Conservation (phyloP, 805 yeast genomes). For the Suhomyces sp. region DNA sequence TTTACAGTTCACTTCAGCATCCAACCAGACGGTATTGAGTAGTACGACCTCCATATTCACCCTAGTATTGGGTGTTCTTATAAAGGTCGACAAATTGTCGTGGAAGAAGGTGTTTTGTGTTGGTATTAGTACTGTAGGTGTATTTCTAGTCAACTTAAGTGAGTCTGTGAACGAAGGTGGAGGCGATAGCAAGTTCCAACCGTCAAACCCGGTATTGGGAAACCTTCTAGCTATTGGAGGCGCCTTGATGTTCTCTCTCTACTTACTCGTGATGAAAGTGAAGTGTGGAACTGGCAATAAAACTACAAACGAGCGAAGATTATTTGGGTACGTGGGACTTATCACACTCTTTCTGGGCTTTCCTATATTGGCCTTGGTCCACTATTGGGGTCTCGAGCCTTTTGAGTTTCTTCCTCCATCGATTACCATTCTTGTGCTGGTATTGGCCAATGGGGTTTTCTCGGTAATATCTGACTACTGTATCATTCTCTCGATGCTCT, state of each 20-base stretch:
- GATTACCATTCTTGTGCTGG: conserved; percentile 27
- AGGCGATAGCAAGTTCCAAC: conserved; percentile 24
- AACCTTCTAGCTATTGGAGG: conserved; percentile 44
- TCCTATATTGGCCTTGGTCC: conserved; percentile 37
- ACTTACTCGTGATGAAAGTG: conserved; percentile 42
- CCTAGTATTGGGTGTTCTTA: conserved; percentile 39
- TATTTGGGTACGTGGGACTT: conserved; percentile 49
- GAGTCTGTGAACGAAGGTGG: conserved; percentile 20
- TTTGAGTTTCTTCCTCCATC: conserved; percentile 43
- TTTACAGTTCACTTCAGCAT: conserved; percentile 49
- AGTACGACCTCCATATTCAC: conserved; percentile 53
- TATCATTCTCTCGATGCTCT: conserved; percentile 48
- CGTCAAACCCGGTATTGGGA: conserved; percentile 43
- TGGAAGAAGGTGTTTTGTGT: conserved; percentile 43
- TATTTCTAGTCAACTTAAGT: conserved; percentile 42
- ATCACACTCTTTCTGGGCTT: conserved; percentile 37
- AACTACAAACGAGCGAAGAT: conserved; percentile 44
- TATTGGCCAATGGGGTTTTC: conserved; percentile 42
- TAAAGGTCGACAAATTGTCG: conserved; percentile 43
- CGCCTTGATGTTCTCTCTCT: conserved; percentile 47
- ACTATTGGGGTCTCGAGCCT: conserved; percentile 37
- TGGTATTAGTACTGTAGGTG: conserved; percentile 45
- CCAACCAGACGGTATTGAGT: conserved; percentile 50
- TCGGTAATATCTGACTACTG: conserved; percentile 50
- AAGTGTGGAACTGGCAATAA: conserved; percentile 43